A percentile compares a stretch with the other conserved stretches of the same genome.
phyloP scores from a whole-genome alignment of 163 green algal genomes.

The Scenedesmus sp. region DNA sequence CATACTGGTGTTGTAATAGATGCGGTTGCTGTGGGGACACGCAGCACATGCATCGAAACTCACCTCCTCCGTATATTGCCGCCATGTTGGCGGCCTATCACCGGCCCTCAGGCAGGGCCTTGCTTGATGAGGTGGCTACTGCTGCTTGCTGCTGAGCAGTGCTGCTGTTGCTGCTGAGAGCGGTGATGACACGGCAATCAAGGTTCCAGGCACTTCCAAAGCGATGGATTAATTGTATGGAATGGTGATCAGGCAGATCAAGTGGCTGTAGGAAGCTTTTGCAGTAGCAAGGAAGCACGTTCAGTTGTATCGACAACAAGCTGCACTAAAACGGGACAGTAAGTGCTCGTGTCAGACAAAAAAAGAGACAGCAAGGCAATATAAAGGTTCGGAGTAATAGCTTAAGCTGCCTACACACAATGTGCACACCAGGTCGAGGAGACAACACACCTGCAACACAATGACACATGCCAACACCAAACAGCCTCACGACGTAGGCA shows the following conservation, averaged over 20 bases:
- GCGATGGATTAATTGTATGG: background rate
- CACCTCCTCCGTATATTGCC: conserved; percentile 50
- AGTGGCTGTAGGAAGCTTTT: background rate
- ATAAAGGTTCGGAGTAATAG: background rate
- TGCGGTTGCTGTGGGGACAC: background rate
- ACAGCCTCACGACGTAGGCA: background rate
- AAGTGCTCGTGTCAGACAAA: background rate
- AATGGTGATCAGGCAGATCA: background rate
- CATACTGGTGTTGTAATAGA: background rate
- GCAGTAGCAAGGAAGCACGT: background rate
- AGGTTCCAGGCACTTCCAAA: background rate
- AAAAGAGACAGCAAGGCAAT: background rate
- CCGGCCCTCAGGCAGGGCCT: background rate
- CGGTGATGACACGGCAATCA: background rate
- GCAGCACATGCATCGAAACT: background rate
- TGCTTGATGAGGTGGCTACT: background rate
- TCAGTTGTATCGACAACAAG: background rate
- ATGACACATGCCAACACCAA: background rate
- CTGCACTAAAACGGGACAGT: background rate
- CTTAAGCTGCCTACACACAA: background rate
- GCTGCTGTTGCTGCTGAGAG: background rate
- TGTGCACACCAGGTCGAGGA: background rate
- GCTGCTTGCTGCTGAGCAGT: background rate
- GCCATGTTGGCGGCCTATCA: conserved; percentile 23
- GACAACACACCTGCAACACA: background rate